phyloP scores from a whole-genome alignment of 305 asterid species.

The Fraxinus floribunda region DNA sequence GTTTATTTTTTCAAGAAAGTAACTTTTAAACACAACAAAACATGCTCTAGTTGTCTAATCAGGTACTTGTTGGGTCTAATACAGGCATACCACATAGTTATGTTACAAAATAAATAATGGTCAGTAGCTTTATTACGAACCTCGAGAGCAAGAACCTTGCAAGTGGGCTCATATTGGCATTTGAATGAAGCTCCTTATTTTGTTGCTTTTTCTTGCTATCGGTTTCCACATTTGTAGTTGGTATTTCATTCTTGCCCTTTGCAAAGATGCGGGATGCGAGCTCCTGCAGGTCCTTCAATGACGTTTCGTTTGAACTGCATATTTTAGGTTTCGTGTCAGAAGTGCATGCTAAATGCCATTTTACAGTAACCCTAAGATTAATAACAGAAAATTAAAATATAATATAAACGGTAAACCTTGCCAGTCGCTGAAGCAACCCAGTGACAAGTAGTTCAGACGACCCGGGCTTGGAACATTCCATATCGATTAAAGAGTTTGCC shows the following conservation, averaged over 20 bases:
- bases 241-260: conserved; percentile 59
- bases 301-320: conserved; percentile 80
- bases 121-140: conserved; percentile 43
- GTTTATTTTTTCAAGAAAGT: background rate
- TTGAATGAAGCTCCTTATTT: conserved; percentile 65
- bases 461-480: conserved; percentile 80
- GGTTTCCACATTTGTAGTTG: conserved; percentile 47
- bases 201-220: conserved; percentile 76
- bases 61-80: background rate
- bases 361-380: background rate
- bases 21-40: background rate
- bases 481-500: conserved; percentile 60
- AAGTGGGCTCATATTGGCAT: conserved; percentile 89
- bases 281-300: conserved; percentile 81
- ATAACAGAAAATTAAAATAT: background rate
- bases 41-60: background rate
- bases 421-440: conserved; percentile 78
- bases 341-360: conserved; percentile 16
- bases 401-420: conserved; percentile 52
- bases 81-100: background rate
- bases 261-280: conserved; percentile 63
- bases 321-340: conserved; percentile 27
- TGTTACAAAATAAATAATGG: background rate
- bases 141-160: conserved; percentile 97
- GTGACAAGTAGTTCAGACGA: conserved; percentile 74